Percentiles rank a stretch among this genome's conserved stretches.
Conservation (phyloP, 106 monocot species). For the Vanilla planifolia region DNA sequence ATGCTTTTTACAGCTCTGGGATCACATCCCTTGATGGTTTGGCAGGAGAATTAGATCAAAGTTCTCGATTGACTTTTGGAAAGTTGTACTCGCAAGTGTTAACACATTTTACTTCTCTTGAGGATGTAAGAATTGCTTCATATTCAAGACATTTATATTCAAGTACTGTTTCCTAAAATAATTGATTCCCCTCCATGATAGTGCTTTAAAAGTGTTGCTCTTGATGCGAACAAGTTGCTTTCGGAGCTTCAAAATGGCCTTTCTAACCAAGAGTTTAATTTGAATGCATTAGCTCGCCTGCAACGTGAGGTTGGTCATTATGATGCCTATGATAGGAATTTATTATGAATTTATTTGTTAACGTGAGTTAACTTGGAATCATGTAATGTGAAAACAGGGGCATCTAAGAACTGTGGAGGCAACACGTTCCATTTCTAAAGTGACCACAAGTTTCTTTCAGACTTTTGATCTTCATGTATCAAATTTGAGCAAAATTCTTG, state of each 20-base stretch:
- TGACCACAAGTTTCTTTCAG: conserved; percentile 55
- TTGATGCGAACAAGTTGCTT: conserved; percentile 56
- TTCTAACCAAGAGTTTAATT: conserved; percentile 48
- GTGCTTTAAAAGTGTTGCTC: conserved; percentile 49
- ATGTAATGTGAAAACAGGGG: conserved; percentile 49
- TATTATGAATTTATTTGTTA: neutral
- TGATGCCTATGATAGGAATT: neutral
- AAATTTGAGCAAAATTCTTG: conserved; percentile 53
- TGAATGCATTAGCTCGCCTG: conserved; percentile 43
- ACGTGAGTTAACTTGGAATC: no score
- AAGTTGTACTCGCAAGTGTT: conserved; percentile 52
- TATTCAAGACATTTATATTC: neutral
- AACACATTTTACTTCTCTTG: conserved; percentile 39
- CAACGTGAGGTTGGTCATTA: conserved; percentile 14
- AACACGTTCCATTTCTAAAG: conserved; percentile 66
- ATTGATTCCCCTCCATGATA: conserved; percentile 10
- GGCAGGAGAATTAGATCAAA: conserved; percentile 41
- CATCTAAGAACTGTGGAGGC: conserved; percentile 51
- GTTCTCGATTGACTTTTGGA: conserved; percentile 37
- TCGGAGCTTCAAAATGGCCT: conserved; percentile 44
- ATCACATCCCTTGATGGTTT: conserved; percentile 36
- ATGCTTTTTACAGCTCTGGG: conserved; percentile 34
- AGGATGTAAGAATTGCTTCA: conserved; percentile 35
- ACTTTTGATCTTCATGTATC: conserved; percentile 53
- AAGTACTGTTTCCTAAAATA: neutral